A percentile compares a stretch with the other conserved stretches of the same genome.
Evolutionary conservation across 2,329 filamentous ascomycete genomes (phyloP).

Genomic region (Xylaria polymorpha): DNA sequence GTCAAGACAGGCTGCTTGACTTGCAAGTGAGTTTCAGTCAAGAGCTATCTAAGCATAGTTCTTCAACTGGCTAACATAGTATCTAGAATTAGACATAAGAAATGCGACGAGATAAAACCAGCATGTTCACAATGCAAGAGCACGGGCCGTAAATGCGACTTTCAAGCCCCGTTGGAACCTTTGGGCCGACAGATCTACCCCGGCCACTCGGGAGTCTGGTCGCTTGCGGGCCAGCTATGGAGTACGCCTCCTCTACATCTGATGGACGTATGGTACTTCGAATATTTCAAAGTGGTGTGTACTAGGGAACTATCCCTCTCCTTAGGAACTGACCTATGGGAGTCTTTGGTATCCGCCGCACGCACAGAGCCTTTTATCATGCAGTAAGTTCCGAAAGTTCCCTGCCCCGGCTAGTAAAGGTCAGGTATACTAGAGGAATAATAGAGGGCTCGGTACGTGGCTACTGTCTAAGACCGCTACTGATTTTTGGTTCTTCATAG

Average conservation of each 20-base stretch:
- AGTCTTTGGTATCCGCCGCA: slow-evolving; percentile 10
- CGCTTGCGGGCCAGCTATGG: slow-evolving; percentile 17
- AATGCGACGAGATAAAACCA: slow-evolving; percentile 22
- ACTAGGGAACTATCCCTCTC: slow-evolving; percentile 11
- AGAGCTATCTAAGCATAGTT: not conserved
- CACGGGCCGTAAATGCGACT: slow-evolving; percentile 20
- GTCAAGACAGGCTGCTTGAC: slow-evolving; percentile 26
- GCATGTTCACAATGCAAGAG: slow-evolving; percentile 14
- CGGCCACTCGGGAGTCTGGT: not conserved
- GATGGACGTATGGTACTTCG: slow-evolving; percentile 22
- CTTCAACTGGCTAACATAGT: not conserved
- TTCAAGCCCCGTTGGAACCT: not conserved
- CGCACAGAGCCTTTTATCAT: slow-evolving; percentile 20
- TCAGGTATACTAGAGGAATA: too few relatives aligned
- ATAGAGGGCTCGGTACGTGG: not conserved
- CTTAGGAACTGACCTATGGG: slow-evolving; percentile 9
- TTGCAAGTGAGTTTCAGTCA: slow-evolving; percentile 25
- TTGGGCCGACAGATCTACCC: not conserved
- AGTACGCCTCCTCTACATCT: slow-evolving; percentile 13
- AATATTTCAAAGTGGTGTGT: slow-evolving; percentile 16
- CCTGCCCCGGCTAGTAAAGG: not conserved
- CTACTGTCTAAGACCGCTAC: not conserved
- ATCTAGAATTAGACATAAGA: slow-evolving; percentile 20
- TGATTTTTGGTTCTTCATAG: not conserved
- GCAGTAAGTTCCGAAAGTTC: slow-evolving; percentile 13